Percentiles rank a stretch among this genome's conserved stretches.
These are phyloP conservation scores for Scleroderma citrinum DNA, from an alignment of 768 basidiomycete species.

Conservation along the genomic window DNA sequence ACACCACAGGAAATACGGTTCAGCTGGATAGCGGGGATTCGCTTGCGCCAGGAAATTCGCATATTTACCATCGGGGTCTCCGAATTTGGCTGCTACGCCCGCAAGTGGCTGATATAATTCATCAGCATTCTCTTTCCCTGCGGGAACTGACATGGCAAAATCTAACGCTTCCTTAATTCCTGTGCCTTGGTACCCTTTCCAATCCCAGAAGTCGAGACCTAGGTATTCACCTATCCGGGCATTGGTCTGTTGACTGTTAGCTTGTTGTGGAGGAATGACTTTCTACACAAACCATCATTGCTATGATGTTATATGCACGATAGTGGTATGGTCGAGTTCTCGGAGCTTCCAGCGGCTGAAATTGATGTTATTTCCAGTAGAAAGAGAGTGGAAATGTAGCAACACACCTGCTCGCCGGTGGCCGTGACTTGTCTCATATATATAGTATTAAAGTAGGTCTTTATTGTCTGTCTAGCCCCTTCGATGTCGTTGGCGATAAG, in stretches of 20 bases:
- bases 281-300: conserved; percentile 49
- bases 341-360: conserved; percentile 52
- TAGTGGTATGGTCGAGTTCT: conserved; percentile 65
- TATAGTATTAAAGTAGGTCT: conserved; percentile 44
- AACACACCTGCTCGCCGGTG: conserved; percentile 50
- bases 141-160: conserved; percentile 43
- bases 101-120: conserved; percentile 57
- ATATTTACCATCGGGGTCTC: conserved; percentile 58
- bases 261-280: background rate
- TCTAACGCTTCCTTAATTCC: conserved; percentile 58
- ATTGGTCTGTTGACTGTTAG: conserved; percentile 38
- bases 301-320: conserved; percentile 60
- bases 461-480: conserved; percentile 42
- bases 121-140: conserved; percentile 26
- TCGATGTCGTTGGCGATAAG: conserved; percentile 44
- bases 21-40: conserved; percentile 34
- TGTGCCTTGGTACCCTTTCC: conserved; percentile 41
- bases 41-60: conserved; percentile 37
- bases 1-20: conserved; percentile 50
- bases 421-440: conserved; percentile 50
- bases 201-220: conserved; percentile 43
- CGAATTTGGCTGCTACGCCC: conserved; percentile 50
- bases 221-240: conserved; percentile 48
- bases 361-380: background rate
- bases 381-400: background rate